Evolutionary conservation across 2,329 filamentous ascomycete genomes (phyloP), one percentile per base, ranked within the genome.

Genomic region (Aquanectria penicillioides): DNA sequence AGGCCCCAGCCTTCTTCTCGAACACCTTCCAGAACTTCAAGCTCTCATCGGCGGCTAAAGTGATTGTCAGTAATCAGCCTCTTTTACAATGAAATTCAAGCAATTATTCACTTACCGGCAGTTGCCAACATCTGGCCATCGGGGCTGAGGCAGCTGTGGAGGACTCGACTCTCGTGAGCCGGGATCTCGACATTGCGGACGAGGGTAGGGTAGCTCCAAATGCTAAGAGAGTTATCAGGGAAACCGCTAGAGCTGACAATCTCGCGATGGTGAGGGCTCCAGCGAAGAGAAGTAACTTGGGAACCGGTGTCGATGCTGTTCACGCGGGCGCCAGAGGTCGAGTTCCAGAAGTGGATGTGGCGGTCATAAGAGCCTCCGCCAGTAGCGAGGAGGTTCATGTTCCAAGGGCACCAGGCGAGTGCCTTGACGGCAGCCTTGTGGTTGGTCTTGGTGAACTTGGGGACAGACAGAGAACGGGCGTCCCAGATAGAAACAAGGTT

Each of bases 11-110:
- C 87, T 97, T 98, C 87, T 97, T 97, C 86, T 99, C 95, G 73
- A 99, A 99, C 70, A 99, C 86, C 88, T 99, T 99, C 95, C 95
- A 99, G 85, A 99, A 99, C 83, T 99, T 99, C 77, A 99, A 85
- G 74, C 90, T 94, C 84, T 99, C 95, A 72, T 99, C 95, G 31
- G 94, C 94, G 69, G 94, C 92, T 88, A 47, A 12, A 37, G 43
- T 31, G 2, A 38, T 25, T 43, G 55, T 67, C 64, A 67, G 59
- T 15, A 25, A 17, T 25, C 20, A 26, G n/a, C 10, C 9, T 13
- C 20, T 2, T n/a, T 20, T n/a, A n/a, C n/a, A n/a, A 5, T 15
- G 10, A 17, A 10, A 20, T 11, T 4, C 11, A 22, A 7, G 6
- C 12, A 8, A 6, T 9, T 12, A 9, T 17, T 76, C 18, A 29